A percentile compares a stretch with the other conserved stretches of the same genome.
These are phyloP conservation scores for Syzygium syzygioides DNA, from an alignment of 441 rosid species.

Conservation along the genomic window DNA sequence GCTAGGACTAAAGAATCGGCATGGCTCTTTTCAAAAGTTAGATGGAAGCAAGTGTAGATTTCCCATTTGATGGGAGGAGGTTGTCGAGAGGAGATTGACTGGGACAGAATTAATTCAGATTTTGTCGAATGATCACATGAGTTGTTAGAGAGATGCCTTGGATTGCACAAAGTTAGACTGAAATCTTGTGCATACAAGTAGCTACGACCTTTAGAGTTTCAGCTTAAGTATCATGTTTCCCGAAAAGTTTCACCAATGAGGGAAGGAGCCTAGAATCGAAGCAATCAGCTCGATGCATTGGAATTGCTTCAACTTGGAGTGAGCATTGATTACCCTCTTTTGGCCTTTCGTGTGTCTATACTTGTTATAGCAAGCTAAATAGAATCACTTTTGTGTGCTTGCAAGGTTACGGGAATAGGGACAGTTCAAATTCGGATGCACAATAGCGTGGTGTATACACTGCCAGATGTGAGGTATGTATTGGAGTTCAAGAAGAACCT, in stretches of 20 bases:
- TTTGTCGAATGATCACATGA: background rate
- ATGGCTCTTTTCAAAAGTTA: background rate
- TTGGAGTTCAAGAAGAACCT: too few relatives aligned
- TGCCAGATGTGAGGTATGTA: too few relatives aligned
- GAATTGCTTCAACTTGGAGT: background rate
- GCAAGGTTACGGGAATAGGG: too few relatives aligned
- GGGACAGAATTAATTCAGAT: background rate
- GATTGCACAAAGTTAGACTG: background rate
- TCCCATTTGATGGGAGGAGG: background rate
- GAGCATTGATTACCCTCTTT: background rate
- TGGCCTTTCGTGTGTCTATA: background rate
- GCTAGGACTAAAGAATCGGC: background rate
- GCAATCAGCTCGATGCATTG: background rate
- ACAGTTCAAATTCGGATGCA: too few relatives aligned
- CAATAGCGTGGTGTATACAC: too few relatives aligned
- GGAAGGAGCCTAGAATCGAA: background rate
- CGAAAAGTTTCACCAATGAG: background rate
- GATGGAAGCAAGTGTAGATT: background rate
- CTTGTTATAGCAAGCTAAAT: background rate
- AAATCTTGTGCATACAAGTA: background rate
- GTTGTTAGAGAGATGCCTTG: background rate
- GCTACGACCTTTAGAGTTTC: background rate
- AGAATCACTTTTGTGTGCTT: too few relatives aligned
- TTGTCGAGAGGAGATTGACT: background rate
- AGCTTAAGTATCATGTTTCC: background rate